Base-by-base conservation (phyloP, 2,329 filamentous ascomycete genomes). In the Calonectria pteridis region DNA sequence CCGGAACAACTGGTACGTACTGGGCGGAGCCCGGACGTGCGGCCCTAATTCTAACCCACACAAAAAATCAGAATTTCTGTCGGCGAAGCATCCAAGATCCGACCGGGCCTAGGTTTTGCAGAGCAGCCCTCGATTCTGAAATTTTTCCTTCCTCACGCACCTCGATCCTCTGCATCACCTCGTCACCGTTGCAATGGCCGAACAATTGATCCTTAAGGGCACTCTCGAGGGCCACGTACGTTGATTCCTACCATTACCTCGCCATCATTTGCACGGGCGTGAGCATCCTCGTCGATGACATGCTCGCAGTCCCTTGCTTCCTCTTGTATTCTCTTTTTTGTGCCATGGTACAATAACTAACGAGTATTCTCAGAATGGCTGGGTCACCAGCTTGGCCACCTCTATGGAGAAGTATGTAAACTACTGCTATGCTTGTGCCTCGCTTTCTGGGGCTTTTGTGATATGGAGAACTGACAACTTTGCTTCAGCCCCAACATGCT, bases 301-400 rank as follows among this genome's bases (percentile, higher is more conserved):
- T 73, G 66, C 66, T 28, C 63, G 71, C 62, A 43, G 58, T 69
- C 72, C 71, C 51, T 70, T 26, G 33, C n/a, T 59, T 40, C 20
- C 16, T 40, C 20, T 6, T 40, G 18, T 9, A 62, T 40, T 4
- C 18, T 14, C 9, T 20, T 14, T 14, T 37, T 62, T 62, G 7
- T 62, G 28, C 16, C 23, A 37, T 20, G 18, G n/a, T 3, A 10
- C 7, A 26, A 72, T 74, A 79, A 77, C 80, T 82, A 78, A 83
- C 79, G 73, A 53, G 58, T 70, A 69, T 73, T 65, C 79, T 79
- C 82, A 92, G 90, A 97, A 94, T 92, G 96, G 96, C 92, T 98
- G 96, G 96, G 96, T 98, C 90, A 98, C 96, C 89, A 95, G 93
- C 90, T 92, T 98, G 89, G 96, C 96, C 84, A 98, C 96, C 88